Evolutionary conservation across 2,329 filamentous ascomycete species (phyloP), one percentile per base, ranked within the genome.

Genomic region (Polychaeton citri): DNA sequence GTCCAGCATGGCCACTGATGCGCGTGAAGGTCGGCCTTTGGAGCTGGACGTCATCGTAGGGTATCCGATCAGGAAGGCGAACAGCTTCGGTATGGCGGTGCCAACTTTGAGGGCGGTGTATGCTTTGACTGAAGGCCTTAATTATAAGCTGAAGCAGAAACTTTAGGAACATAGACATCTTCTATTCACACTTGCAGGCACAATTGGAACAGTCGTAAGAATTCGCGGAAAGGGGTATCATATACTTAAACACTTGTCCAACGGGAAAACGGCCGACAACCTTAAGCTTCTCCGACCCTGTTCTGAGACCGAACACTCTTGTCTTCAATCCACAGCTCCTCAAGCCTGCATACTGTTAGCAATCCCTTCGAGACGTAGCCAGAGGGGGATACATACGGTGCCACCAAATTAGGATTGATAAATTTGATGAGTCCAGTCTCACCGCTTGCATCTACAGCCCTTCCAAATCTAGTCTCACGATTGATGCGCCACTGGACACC

Each of bases 391-490:
- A 71, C 75, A 65, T 66, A 80, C 66, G 78, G 77, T 20, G 66
- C 61, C 3, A 78, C 64, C 8, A 92, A 61, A 53, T 74, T 88
- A 2, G 84, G 84, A 47, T 88, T 90, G 33, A 86, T 65, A 57
- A 86, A 92, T 33, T 64, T 65, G 55, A 77, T 53, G 24, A 28
- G 12, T 0, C 78, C 81, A 49, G 72, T 74, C 52, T 88, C 81
- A 40, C 72, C 69, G 39, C 74, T 69, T 56, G 87, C 81, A 45
- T 88, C 81, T 19, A 86, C 53, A 0, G 79, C 86, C 45, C 73
- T 77, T 31, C 73, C 66, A 19, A 55, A 46, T 2, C 36, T 38
- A 36, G 39, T 42, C 37, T 49, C 46, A 40, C 33, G 36, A 31
- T 39, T 31, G 32, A 38, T 38, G 21, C 37, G 41, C 35, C 20